Percentiles rank a stretch among this genome's conserved stretches.
These are phyloP conservation scores for Phycomyces nitens DNA, from an alignment of 192 early-diverging fungal genomes.

Conservation along the genomic window DNA sequence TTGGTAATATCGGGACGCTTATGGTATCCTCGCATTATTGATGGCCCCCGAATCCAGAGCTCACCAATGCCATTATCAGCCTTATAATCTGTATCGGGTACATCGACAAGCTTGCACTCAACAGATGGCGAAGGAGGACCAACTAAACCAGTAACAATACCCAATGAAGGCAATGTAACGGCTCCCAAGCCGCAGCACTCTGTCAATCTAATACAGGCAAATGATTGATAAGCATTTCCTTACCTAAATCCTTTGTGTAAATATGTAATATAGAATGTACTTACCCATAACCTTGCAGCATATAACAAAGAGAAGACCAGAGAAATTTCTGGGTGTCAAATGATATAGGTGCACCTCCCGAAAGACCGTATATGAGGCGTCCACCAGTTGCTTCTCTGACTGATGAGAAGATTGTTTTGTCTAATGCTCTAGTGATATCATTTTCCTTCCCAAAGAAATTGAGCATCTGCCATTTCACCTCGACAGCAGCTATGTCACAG, in stretches of 20 bases:
- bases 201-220: constrained; percentile 47
- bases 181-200: constrained; percentile 58
- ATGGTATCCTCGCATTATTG: constrained; percentile 51
- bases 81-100: constrained; percentile 52
- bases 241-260: not conserved
- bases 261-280: not conserved
- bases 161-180: constrained; percentile 41
- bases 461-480: constrained; percentile 49
- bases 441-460: constrained; percentile 43
- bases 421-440: constrained; percentile 51
- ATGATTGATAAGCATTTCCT: not conserved
- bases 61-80: constrained; percentile 56
- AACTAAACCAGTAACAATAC: constrained; percentile 43
- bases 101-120: constrained; percentile 61
- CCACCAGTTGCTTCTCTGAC: constrained; percentile 66
- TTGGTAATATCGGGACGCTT: constrained; percentile 46
- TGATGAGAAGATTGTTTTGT: constrained; percentile 56
- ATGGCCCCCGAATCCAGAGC: constrained; percentile 61
- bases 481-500: constrained; percentile 39
- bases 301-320: constrained; percentile 54
- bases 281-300: constrained; percentile 69
- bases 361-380: constrained; percentile 53
- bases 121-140: constrained; percentile 62
- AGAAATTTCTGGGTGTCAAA: constrained; percentile 74
- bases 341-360: constrained; percentile 74